Percentiles rank a stretch among this genome's conserved stretches.
Conservation (phyloP, 805 yeast species). For the Candida boleticola region DNA sequence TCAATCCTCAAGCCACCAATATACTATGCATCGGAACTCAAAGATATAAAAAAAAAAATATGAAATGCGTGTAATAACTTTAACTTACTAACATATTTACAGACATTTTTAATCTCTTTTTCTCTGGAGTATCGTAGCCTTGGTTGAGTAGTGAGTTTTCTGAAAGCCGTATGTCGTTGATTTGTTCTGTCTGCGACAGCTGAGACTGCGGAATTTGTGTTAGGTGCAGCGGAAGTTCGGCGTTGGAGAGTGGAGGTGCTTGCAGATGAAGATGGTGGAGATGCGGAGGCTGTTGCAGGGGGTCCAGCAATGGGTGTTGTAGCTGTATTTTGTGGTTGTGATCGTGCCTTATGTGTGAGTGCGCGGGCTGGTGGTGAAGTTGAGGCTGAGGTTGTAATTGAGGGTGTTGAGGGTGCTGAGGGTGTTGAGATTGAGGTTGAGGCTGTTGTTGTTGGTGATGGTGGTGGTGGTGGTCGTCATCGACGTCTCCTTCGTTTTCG, state of each 20-base stretch:
- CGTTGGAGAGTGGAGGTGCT: background rate
- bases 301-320: background rate
- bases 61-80: too few species aligned
- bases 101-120: conserved; percentile 36
- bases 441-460: background rate
- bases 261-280: background rate
- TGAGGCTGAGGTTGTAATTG: background rate
- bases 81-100: conserved; percentile 43
- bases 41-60: too few species aligned
- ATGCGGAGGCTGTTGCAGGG: background rate
- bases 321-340: background rate
- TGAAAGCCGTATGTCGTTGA: conserved; percentile 1
- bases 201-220: background rate
- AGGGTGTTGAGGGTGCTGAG: background rate
- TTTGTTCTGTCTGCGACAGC: background rate
- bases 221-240: background rate
- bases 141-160: conserved; percentile 1
- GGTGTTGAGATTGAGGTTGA: background rate
- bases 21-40: too few species aligned
- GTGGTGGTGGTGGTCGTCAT: background rate
- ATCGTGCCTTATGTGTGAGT: background rate
- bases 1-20: too few species aligned
- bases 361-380: background rate
- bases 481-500: background rate
- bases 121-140: conserved; percentile 26